phyloP scores from a whole-genome alignment of 768 basidiomycete species.

The Tylopilus plumbeoviolaceoides region DNA sequence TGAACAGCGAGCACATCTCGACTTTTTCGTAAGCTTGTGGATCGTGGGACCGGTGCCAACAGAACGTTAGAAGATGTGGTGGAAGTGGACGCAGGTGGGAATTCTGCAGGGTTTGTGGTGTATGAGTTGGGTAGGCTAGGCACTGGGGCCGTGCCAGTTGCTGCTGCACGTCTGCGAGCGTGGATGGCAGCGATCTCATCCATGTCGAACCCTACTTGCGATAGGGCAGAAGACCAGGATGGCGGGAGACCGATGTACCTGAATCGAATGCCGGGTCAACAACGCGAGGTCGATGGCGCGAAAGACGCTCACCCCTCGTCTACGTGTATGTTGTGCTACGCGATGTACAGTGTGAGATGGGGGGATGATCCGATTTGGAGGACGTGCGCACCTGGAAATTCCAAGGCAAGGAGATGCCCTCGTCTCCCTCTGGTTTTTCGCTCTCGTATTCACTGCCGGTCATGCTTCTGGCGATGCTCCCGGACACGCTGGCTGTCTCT shows the following conservation, averaged over 20 bases:
- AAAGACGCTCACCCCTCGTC: slow-evolving; percentile 57
- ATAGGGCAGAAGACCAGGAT: slow-evolving; percentile 63
- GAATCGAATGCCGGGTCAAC: background rate
- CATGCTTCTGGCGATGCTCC: slow-evolving; percentile 5
- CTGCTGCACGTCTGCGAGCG: slow-evolving; percentile 30
- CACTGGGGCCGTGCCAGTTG: background rate
- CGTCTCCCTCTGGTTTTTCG: slow-evolving; percentile 39
- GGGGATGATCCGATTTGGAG: background rate
- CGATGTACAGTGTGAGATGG: background rate
- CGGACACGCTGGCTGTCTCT: slow-evolving; percentile 15
- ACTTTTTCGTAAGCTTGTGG: slow-evolving; percentile 18
- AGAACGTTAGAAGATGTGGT: slow-evolving; percentile 14
- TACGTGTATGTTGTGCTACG: slow-evolving; percentile 75
- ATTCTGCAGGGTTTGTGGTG: background rate
- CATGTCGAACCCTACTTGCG: slow-evolving; percentile 59
- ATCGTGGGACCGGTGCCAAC: slow-evolving; percentile 22
- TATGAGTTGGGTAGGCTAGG: slow-evolving; percentile 6
- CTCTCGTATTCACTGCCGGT: slow-evolving; percentile 14
- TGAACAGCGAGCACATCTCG: slow-evolving; percentile 7
- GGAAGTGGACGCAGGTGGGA: slow-evolving; percentile 19
- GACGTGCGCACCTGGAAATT: slow-evolving; percentile 58
- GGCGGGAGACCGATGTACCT: slow-evolving; percentile 68
- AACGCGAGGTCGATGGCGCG: too few species aligned
- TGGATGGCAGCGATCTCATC: slow-evolving; percentile 65
- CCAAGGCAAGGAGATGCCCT: slow-evolving; percentile 65